These are phyloP conservation scores for Odonthalia washingtoniensis DNA, from an alignment of 31 red algal genomes.

Conservation along the genomic window DNA sequence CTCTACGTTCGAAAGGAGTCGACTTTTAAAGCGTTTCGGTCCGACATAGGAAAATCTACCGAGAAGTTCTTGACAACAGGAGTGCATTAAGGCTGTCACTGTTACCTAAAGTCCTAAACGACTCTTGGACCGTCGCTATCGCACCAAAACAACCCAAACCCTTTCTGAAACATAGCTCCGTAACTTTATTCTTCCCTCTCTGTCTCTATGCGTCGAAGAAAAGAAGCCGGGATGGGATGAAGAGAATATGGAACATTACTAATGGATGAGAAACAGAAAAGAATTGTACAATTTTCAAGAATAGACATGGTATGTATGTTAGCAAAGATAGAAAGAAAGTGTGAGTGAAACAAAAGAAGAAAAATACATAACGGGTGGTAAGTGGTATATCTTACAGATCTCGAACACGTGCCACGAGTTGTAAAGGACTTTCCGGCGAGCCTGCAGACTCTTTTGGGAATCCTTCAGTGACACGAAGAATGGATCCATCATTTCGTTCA, in stretches of 20 bases:
- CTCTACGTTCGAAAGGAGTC: too few species aligned
- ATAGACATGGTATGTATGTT: neutral
- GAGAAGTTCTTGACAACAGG: too few species aligned
- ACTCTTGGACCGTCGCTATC: too few species aligned
- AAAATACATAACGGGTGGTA: too few species aligned
- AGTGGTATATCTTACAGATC: neutral
- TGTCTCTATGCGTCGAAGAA: neutral
- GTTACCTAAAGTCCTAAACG: too few species aligned
- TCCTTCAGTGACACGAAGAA: neutral
- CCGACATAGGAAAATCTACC: too few species aligned
- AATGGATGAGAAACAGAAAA: neutral
- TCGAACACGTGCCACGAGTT: neutral
- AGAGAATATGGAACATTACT: neutral
- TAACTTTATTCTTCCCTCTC: too few species aligned
- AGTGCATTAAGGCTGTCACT: too few species aligned
- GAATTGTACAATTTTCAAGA: neutral
- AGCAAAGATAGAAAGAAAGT: neutral
- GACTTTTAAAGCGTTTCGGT: too few species aligned
- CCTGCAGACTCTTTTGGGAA: neutral
- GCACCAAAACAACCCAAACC: too few species aligned
- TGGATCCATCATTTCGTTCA: neutral
- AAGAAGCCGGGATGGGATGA: neutral
- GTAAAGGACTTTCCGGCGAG: neutral
- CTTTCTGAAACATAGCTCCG: too few species aligned
- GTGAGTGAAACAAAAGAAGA: neutral